Evolutionary conservation across 768 basidiomycete genomes (phyloP).

Genomic region (Lactarius quietus): DNA sequence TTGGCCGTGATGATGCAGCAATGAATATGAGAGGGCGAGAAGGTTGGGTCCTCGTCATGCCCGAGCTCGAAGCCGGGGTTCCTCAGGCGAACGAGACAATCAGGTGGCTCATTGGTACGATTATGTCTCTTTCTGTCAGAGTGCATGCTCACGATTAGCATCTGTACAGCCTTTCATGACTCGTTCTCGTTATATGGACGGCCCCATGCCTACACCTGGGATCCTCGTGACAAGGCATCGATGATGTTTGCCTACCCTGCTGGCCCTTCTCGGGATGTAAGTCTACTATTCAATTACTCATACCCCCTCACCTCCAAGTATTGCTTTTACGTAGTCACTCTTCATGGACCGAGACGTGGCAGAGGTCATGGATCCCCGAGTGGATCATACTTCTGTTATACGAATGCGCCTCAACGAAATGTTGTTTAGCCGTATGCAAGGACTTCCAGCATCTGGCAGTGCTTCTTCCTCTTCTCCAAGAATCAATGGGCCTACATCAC

Average conservation of each 20-base stretch:
- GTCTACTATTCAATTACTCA: constrained; percentile 31
- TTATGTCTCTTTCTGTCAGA: background rate
- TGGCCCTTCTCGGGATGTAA: constrained; percentile 76
- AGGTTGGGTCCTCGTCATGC: constrained; percentile 90
- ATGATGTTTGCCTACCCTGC: constrained; percentile 96
- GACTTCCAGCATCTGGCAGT: constrained; percentile 28
- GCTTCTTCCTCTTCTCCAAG: background rate
- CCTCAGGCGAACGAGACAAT: constrained; percentile 79
- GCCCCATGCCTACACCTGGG: constrained; percentile 83
- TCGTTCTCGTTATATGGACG: constrained; percentile 88
- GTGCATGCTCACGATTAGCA: constrained; percentile 19
- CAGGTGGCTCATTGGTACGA: constrained; percentile 83
- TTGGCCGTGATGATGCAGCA: constrained; percentile 75
- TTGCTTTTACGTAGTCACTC: constrained; percentile 49
- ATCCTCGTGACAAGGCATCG: constrained; percentile 74
- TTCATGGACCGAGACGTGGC: constrained; percentile 86
- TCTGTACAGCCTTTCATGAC: constrained; percentile 68
- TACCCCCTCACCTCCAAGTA: background rate
- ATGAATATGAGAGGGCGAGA: constrained; percentile 64
- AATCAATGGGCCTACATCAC: constrained; percentile 8
- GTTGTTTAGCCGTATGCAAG: constrained; percentile 60
- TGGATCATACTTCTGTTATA: constrained; percentile 71
- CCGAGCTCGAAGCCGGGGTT: constrained; percentile 64
- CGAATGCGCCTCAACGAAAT: constrained; percentile 60
- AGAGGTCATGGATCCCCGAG: constrained; percentile 69